Conservation (phyloP, 192 early-diverging fungal genomes). For the Ambispora gerdemannii region DNA sequence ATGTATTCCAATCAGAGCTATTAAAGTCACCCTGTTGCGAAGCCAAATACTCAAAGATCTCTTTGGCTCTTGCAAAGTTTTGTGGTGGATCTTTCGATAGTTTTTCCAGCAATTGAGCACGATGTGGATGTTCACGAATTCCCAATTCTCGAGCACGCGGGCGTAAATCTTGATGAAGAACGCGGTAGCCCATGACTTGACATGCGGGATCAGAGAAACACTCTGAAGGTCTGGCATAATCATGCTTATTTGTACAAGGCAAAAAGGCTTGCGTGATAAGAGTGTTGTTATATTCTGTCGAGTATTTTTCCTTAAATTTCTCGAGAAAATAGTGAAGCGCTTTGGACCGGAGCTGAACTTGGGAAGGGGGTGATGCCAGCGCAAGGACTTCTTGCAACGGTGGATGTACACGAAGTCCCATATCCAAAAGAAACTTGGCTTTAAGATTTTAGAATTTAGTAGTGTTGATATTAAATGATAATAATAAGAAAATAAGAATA, state of each 20-base stretch:
- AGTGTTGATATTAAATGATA: not conserved
- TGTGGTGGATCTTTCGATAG: conserved; percentile 36
- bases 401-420: conserved; percentile 50
- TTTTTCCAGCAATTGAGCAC: conserved; percentile 36
- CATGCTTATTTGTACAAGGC: conserved; percentile 43
- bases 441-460: not conserved
- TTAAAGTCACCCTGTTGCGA: conserved; percentile 59
- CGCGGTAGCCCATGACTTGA: conserved; percentile 62
- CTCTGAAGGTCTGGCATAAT: conserved; percentile 54
- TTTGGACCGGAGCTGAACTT: conserved; percentile 39
- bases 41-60: conserved; percentile 67
- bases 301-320: conserved; percentile 59
- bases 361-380: conserved; percentile 36
- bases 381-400: conserved; percentile 39
- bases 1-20: conserved; percentile 49
- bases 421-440: conserved; percentile 45
- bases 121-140: conserved; percentile 56
- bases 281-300: conserved; percentile 45
- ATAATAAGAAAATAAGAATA: not conserved
- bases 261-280: conserved; percentile 57
- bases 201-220: conserved; percentile 63
- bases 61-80: conserved; percentile 42
- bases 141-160: conserved; percentile 60
- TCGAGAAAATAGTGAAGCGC: conserved; percentile 71
- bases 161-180: conserved; percentile 54